phyloP scores from a whole-genome alignment of 1,284 basidiomycete genomes.

The Malassezia furfur region DNA sequence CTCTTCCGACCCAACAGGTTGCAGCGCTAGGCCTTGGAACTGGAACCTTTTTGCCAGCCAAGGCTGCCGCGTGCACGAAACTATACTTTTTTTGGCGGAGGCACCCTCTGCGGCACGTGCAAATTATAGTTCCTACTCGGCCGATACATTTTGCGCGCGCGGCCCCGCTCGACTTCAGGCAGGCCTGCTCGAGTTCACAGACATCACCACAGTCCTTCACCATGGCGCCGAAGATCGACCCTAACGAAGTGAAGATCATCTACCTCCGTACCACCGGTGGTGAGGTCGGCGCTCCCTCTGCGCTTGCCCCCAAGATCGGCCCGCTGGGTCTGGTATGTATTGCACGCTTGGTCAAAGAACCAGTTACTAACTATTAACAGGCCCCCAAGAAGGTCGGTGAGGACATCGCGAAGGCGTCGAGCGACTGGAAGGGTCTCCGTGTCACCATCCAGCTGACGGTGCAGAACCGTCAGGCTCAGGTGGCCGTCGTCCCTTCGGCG shows the following conservation, averaged over 20 bases:
- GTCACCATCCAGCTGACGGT: slow-evolving; percentile 98
- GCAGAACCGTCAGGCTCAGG: slow-evolving; percentile 98
- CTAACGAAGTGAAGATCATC: slow-evolving; percentile 94
- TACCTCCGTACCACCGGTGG: slow-evolving; percentile 98
- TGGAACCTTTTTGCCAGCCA: slow-evolving; percentile 3
- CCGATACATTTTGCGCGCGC: slow-evolving; percentile 11
- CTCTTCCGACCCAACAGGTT: background rate
- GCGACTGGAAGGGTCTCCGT: slow-evolving; percentile 98
- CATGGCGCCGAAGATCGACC: slow-evolving; percentile 56
- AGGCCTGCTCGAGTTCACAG: slow-evolving; percentile 11
- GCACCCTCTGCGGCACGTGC: slow-evolving; percentile 1
- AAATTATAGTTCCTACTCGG: slow-evolving; percentile 9
- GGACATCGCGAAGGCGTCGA: slow-evolving; percentile 99
- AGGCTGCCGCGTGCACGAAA: slow-evolving; percentile 13
- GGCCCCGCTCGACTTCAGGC: background rate
- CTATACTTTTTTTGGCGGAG: slow-evolving; percentile 9
- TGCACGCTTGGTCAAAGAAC: background rate
- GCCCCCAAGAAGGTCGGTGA: slow-evolving; percentile 99
- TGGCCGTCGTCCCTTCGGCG: slow-evolving; percentile 93
- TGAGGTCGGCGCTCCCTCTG: slow-evolving; percentile 98
- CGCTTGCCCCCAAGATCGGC: slow-evolving; percentile 98
- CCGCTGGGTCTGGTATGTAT: slow-evolving; percentile 90
- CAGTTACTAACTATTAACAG: slow-evolving; percentile 51
- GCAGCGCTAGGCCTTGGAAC: slow-evolving; percentile 1
- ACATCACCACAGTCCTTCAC: slow-evolving; percentile 26